Evolutionary conservation across 2,329 filamentous ascomycete species (phyloP), one percentile per base, ranked within the genome.

Genomic region (Sarocladium brachiariae): DNA sequence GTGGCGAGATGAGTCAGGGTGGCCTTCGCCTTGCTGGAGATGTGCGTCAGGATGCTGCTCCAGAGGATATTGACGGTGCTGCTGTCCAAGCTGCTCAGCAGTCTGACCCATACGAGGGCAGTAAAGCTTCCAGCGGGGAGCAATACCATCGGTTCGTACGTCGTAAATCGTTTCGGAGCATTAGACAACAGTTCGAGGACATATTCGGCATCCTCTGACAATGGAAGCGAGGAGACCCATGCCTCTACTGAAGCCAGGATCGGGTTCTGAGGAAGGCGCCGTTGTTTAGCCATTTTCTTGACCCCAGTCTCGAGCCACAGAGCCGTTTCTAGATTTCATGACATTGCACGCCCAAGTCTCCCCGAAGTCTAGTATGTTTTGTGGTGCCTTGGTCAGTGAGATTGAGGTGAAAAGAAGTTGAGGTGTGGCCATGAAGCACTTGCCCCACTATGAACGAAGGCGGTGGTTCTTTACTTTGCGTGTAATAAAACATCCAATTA

Each of bases 81-180:
- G 2, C 55, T 53, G 4, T 56, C 53, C 53, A 1, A 54, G 51
- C 25, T 46, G 50, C 30, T 38, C 11, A 80, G 59, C 2, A 73
- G 47, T 3, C 54, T 39, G 2, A 56, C 58, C 76, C 77, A 81
- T 2, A 58, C 41, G 1, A 55, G 16, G 4, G 64, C 61, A 3
- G 65, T 62, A 64, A 84, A 83, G 56, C 78, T 80, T 23, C 80
- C 80, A 0, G 75, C 71, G 0, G 81, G 80, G 1, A 85, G 70
- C 14, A 84, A 68, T 4, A 75, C 73, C 74, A 85, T 78, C 9
- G 81, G 80, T 51, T 77, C 75, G 57, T 85, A 84, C 11, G 77
- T 67, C 0, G 75, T 75, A 72, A 79, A 85, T 54, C 80, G 67
- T 56, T 77, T 81, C 0, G 81, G 80, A 2, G 74, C 70, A 37